Evolutionary conservation across 805 yeast species (phyloP).

Genomic region (Zygosaccharomyces kombuchaensis): DNA sequence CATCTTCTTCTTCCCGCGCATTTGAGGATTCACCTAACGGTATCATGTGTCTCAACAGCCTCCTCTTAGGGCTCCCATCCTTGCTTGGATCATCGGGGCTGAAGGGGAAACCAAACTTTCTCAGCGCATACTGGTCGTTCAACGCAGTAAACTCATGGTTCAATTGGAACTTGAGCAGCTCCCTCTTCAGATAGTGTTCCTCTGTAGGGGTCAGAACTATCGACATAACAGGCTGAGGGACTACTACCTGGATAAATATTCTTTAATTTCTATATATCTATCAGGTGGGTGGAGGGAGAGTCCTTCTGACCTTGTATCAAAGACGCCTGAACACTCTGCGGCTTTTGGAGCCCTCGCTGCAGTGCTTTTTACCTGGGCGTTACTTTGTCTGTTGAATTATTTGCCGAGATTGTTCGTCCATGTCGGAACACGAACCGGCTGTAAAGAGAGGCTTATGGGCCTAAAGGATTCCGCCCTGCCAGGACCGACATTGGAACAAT

Average conservation of each 20-base stretch:
- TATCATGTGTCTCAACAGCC: constrained; percentile 1
- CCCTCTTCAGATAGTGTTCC: constrained; percentile 86
- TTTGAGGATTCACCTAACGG: background rate
- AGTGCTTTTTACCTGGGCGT: background rate
- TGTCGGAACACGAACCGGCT: background rate
- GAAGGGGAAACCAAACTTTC: constrained; percentile 78
- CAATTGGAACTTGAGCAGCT: constrained; percentile 60
- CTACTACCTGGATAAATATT: background rate
- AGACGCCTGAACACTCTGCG: background rate
- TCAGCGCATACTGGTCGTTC: constrained; percentile 57
- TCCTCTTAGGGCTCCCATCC: background rate
- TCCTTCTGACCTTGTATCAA: background rate
- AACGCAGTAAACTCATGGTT: constrained; percentile 57
- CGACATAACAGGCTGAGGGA: constrained; percentile 7
- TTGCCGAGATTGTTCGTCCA: background rate
- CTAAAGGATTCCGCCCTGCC: background rate
- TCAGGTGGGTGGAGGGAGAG: background rate
- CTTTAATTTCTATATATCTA: background rate
- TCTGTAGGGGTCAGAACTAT: constrained; percentile 50
- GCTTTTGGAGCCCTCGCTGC: background rate
- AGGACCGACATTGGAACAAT: no score
- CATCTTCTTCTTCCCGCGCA: background rate
- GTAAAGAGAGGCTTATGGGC: background rate
- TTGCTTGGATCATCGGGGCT: constrained; percentile 40
- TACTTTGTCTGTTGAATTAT: background rate